Base-by-base conservation (phyloP, 306 rosid genomes). In the Prunus mume region DNA sequence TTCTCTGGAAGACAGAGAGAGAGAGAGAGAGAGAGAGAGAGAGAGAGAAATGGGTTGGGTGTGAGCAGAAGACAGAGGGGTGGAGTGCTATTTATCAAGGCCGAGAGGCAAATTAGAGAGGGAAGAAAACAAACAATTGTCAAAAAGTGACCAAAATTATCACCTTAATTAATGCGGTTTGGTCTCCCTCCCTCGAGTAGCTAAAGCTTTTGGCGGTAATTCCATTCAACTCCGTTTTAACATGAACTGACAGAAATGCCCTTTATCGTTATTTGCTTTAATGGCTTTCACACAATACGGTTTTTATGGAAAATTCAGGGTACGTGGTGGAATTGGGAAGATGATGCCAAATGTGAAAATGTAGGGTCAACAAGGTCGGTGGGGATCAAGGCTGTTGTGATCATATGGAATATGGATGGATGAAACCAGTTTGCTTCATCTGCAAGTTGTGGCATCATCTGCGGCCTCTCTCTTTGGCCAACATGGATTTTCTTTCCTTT, bases 381-480 rank as follows among this genome's bases (percentile, higher is more conserved):
- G 66, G 66, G 78, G 79, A 80, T 73, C 56, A 67, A 81, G 67
- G 63, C 46, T 30, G 54, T 76, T 57, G 72, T 38, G 73, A 65
- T 46, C 30, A 75, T 70, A 43, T 22, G 54, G 14, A 66, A 1
- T 76, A 52, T 13, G 56, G n/a, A 6, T 25, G 41, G 11, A 61
- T 5, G 34, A 83, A 79, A 69, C 78, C 43, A 65, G 83, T 84
- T 86, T 90, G 91, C 95, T 90, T 90, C 78, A 76, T 65, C 66
- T 75, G 76, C 81, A 89, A 85, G 90, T 69, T 85, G 83, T 73
- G 87, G 68, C 75, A 41, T 76, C 68, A 43, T 79, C 75, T 15
- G 7, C 43, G 64, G 56, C 74, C 30, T 47, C 46, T 5, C 10
- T 56, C 54, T 13, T 20, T 27, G 49, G 65, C 38, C 6, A 38